phyloP scores from a whole-genome alignment of 305 asterid species.

The Fraxinus greggii region DNA sequence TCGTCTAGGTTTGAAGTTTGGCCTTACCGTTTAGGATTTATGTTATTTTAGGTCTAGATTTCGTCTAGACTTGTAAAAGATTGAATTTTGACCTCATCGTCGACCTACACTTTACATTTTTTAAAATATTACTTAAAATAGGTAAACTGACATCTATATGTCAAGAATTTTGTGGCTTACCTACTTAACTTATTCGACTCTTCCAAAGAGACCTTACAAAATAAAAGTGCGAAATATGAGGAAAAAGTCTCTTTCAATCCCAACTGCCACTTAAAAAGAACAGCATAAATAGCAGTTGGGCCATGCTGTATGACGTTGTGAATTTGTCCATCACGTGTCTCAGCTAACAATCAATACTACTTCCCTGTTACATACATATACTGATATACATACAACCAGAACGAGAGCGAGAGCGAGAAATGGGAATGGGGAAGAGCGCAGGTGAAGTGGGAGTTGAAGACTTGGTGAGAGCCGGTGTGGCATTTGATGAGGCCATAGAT shows the following conservation, averaged over 20 bases:
- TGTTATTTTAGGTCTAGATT: not conserved
- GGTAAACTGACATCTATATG: not conserved
- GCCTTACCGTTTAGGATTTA: not conserved
- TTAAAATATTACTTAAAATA: not conserved
- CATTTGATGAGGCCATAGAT: constrained; percentile 50
- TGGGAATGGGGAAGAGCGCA: constrained; percentile 47
- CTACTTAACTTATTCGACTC: not conserved
- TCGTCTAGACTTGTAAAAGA: too few species aligned
- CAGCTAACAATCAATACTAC: not conserved
- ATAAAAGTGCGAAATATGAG: not conserved
- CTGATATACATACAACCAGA: not conserved
- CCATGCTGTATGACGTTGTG: not conserved
- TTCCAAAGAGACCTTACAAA: not conserved
- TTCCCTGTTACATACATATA: not conserved
- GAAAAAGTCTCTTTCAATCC: not conserved
- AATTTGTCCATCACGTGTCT: not conserved
- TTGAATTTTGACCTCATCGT: not conserved
- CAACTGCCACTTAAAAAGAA: not conserved
- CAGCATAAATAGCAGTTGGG: not conserved
- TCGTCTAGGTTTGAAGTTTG: not conserved
- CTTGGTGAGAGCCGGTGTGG: constrained; percentile 52
- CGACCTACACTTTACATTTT: not conserved
- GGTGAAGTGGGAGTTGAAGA: constrained; percentile 51
- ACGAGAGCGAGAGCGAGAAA: constrained; percentile 5
- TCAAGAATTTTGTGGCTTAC: not conserved